These are phyloP conservation scores for Trichosanthes cucumerina DNA, from an alignment of 306 rosid species.

Conservation along the genomic window DNA sequence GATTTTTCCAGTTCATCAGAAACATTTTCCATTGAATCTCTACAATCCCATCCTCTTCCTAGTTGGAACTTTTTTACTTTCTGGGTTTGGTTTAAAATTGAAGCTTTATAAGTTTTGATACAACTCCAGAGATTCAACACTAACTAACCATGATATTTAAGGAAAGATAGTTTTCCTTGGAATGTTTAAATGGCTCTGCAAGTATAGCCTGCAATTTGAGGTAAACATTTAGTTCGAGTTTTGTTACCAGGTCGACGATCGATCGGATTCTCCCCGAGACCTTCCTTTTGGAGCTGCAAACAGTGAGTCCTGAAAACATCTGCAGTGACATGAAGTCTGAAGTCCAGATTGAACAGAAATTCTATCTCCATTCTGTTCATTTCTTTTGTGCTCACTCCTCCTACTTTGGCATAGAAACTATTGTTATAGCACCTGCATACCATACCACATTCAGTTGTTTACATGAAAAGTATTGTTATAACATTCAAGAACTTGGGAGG, in stretches of 20 bases:
- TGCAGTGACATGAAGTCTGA: conserved; percentile 37
- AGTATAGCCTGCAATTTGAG: background rate
- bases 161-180: background rate
- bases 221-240: background rate
- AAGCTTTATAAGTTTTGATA: background rate
- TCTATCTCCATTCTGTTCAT: conserved; percentile 57
- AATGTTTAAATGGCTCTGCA: conserved; percentile 8
- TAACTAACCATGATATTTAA: background rate
- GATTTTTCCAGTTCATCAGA: background rate
- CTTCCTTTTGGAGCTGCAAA: conserved; percentile 23
- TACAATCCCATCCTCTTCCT: background rate
- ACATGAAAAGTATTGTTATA: background rate
- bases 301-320: conserved; percentile 29
- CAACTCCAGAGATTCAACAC: background rate
- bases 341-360: conserved; percentile 47
- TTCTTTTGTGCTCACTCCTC: conserved; percentile 56
- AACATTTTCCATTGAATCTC: background rate
- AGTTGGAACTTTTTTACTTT: background rate
- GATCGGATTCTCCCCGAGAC: background rate
- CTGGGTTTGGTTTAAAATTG: background rate
- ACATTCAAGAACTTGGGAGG: background rate
- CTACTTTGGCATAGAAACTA: conserved; percentile 46
- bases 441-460: background rate
- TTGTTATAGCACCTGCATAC: conserved; percentile 37
- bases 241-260: background rate